Evolutionary conservation across 1,284 basidiomycete genomes (phyloP).

Genomic region (Anthracocystis setariae): DNA sequence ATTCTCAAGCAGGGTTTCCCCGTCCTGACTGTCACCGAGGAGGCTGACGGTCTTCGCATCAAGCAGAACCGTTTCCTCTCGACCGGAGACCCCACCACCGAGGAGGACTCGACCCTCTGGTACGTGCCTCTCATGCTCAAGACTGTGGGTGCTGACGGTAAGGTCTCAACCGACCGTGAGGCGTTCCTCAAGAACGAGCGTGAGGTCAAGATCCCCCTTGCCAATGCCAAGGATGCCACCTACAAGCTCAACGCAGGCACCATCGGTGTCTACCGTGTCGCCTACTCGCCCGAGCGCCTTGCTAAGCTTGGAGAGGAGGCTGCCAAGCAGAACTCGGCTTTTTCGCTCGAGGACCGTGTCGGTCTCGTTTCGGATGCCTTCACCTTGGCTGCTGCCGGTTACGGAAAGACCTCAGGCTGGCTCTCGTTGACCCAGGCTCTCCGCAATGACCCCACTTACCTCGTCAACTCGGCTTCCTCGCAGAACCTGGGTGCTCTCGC

Average conservation of each 20-base stretch:
- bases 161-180: conserved; percentile 74
- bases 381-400: conserved; percentile 82
- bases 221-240: conserved; percentile 73
- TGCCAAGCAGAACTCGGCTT: conserved; percentile 74
- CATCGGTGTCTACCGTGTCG: conserved; percentile 87
- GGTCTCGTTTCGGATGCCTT: conserved; percentile 85
- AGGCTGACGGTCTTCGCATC: conserved; percentile 70
- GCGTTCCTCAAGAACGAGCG: conserved; percentile 76
- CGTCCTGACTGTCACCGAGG: conserved; percentile 85
- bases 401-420: conserved; percentile 79
- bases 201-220: conserved; percentile 76
- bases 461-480: conserved; percentile 57
- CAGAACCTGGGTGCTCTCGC: conserved; percentile 55
- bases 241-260: conserved; percentile 90
- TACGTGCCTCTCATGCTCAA: conserved; percentile 82
- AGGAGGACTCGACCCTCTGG: conserved; percentile 94
- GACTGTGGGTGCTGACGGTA: conserved; percentile 74
- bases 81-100: conserved; percentile 75
- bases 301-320: conserved; percentile 82
- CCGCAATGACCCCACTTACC: conserved; percentile 69
- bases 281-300: conserved; percentile 84
- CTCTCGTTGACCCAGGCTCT: conserved; percentile 78
- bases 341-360: conserved; percentile 85
- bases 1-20: conserved; percentile 81
- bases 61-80: conserved; percentile 93